Conservation (phyloP, 176 grass and related monocot genomes). For the Saccharum officinarum region DNA sequence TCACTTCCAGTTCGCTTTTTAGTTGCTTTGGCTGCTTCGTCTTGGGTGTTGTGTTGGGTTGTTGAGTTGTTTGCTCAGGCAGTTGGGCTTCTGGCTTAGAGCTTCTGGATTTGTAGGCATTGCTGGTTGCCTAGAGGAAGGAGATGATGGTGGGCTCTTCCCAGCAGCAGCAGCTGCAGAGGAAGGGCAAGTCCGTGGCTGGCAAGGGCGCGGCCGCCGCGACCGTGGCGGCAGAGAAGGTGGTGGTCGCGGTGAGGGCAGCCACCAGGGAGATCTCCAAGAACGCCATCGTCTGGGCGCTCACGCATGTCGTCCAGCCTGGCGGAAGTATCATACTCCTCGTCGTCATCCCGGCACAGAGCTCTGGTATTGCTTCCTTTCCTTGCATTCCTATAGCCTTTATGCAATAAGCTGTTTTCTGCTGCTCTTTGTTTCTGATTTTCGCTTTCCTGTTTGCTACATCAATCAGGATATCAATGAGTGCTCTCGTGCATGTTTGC, state of each 20-base stretch:
- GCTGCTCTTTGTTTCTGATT: not conserved
- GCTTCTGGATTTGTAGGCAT: conserved; percentile 50
- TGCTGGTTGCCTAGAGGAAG: conserved; percentile 4
- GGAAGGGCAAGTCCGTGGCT: conserved; percentile 63
- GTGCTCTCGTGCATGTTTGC: conserved; percentile 8
- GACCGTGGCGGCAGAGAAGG: conserved; percentile 47
- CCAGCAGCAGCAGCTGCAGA: conserved; percentile 66
- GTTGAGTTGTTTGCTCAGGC: conserved; percentile 21
- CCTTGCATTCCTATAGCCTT: too few species aligned
- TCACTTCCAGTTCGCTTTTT: conserved; percentile 26
- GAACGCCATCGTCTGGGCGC: conserved; percentile 89
- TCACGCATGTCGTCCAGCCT: conserved; percentile 91
- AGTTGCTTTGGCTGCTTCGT: conserved; percentile 19
- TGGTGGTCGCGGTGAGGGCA: conserved; percentile 86
- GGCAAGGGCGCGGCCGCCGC: conserved; percentile 40
- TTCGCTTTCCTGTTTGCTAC: conserved; percentile 9
- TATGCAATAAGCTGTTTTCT: too few species aligned
- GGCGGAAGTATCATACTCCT: conserved; percentile 86
- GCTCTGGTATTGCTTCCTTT: conserved; percentile 58
- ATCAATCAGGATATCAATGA: not conserved
- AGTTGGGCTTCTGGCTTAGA: conserved; percentile 11
- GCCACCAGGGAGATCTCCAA: conserved; percentile 82
- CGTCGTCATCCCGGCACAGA: conserved; percentile 70
- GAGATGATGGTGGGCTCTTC: conserved; percentile 43
- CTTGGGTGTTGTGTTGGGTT: conserved; percentile 2